A percentile compares a stretch with the other conserved stretches of the same genome.
These are phyloP conservation scores for Beverwykella pulmonaria DNA, from an alignment of 495 filamentous ascomycete species.

Conservation along the genomic window DNA sequence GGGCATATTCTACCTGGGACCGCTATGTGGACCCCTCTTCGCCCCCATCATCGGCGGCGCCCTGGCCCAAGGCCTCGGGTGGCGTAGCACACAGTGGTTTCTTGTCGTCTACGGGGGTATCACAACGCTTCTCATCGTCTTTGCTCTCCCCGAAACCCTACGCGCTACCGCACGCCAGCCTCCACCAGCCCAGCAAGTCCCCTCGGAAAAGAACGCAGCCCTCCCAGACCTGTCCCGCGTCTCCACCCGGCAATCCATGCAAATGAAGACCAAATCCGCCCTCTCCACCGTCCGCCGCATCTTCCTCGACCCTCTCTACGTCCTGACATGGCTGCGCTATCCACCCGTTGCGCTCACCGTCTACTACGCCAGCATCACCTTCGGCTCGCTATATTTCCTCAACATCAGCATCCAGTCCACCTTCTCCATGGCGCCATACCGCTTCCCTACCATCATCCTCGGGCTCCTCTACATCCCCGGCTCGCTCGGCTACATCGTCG, in stretches of 20 bases:
- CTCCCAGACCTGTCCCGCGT: slow-evolving; percentile 55
- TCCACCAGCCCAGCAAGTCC: not conserved
- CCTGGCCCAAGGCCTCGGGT: slow-evolving; percentile 69
- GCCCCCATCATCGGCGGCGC: slow-evolving; percentile 86
- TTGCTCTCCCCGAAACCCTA: slow-evolving; percentile 49
- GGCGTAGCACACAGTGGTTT: slow-evolving; percentile 90
- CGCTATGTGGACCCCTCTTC: slow-evolving; percentile 81
- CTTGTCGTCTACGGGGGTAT: slow-evolving; percentile 70
- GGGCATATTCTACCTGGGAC: slow-evolving; percentile 90
- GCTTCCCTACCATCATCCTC: slow-evolving; percentile 71
- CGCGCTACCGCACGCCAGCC: not conserved
- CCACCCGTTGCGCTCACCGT: slow-evolving; percentile 80
- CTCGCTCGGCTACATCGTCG: slow-evolving; percentile 74
- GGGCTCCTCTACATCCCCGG: slow-evolving; percentile 82
- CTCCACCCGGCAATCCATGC: slow-evolving; percentile 65
- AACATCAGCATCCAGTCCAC: slow-evolving; percentile 82
- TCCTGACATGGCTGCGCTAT: slow-evolving; percentile 77
- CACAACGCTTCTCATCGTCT: slow-evolving; percentile 52
- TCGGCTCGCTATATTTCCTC: slow-evolving; percentile 79
- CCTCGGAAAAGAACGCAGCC: slow-evolving; percentile 11
- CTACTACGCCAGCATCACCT: slow-evolving; percentile 79
- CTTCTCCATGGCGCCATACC: slow-evolving; percentile 75
- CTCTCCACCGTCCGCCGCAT: slow-evolving; percentile 62
- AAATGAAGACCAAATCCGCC: slow-evolving; percentile 56
- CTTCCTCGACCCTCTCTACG: slow-evolving; percentile 78